phyloP scores from a whole-genome alignment of 169 alveolate genomes.

The Eimeria acervulina region DNA sequence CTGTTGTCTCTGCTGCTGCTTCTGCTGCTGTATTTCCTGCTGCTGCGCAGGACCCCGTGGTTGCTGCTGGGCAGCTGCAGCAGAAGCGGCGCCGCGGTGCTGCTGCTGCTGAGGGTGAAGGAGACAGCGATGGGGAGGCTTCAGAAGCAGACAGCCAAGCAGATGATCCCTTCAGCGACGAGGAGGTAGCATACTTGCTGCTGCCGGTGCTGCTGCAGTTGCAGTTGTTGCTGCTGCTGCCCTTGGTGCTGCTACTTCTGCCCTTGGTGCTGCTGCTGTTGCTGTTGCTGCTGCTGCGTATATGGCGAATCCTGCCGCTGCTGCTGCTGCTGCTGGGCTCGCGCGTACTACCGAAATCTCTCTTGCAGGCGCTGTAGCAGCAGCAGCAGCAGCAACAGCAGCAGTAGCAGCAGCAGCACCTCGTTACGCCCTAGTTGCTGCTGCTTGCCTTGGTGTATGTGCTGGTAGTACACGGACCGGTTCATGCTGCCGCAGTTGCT shows the following conservation, averaged over 20 bases:
- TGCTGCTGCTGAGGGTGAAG: not conserved
- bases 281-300: no score
- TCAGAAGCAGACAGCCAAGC: not conserved
- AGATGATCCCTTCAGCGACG: constrained; percentile 37
- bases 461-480: no score
- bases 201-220: constrained; percentile 15
- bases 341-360: no score
- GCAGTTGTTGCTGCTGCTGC: constrained; percentile 16
- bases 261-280: not conserved
- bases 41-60: not conserved
- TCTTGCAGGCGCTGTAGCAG: no score
- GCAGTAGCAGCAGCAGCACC: constrained; percentile 19
- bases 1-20: no score
- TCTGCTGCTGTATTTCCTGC: not conserved
- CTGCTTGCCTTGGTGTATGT: constrained; percentile 3
- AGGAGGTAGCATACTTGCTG: not conserved
- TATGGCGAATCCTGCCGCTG: no score
- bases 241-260: not conserved
- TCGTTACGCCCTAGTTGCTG: no score
- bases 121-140: not conserved
- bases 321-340: not conserved
- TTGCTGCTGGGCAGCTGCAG: constrained; percentile 66
- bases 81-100: constrained; percentile 19
- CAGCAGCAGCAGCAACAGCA: no score
- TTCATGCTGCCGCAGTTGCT: not conserved